A percentile compares a stretch with the other conserved stretches of the same genome.
These are phyloP conservation scores for Tuber umbilicatum DNA, from an alignment of 495 filamentous ascomycete genomes.

Conservation along the genomic window DNA sequence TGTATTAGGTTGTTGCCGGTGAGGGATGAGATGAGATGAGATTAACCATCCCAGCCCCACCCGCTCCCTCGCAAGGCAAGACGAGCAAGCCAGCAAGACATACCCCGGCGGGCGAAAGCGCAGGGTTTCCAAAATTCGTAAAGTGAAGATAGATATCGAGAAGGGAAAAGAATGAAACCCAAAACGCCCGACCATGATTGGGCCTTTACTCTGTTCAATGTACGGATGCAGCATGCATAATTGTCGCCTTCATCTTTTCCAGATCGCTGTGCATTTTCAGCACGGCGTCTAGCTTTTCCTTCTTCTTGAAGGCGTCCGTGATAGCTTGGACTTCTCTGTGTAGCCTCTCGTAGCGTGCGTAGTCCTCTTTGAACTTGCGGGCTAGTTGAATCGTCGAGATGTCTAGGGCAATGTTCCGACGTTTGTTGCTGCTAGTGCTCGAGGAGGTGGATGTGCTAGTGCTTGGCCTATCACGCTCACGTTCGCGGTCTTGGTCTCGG, in stretches of 20 bases:
- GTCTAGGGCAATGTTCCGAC: slow-evolving; percentile 27
- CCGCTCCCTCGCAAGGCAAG: not conserved
- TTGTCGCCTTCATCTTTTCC: slow-evolving; percentile 32
- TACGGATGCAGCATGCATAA: slow-evolving; percentile 28
- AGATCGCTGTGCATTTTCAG: slow-evolving; percentile 39
- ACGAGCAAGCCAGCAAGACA: not conserved
- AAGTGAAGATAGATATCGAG: slow-evolving; percentile 13
- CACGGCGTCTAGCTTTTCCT: slow-evolving; percentile 36
- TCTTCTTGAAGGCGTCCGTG: slow-evolving; percentile 36
- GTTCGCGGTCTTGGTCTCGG: slow-evolving; percentile 17
- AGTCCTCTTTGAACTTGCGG: slow-evolving; percentile 40
- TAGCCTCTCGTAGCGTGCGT: slow-evolving; percentile 35
- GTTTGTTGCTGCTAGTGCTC: slow-evolving; percentile 14
- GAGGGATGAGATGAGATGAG: not conserved
- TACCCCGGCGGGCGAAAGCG: not conserved
- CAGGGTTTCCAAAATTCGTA: not conserved
- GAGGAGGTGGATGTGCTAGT: slow-evolving; percentile 10
- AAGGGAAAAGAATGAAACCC: slow-evolving; percentile 10
- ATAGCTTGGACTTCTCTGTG: slow-evolving; percentile 36
- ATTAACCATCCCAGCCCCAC: not conserved
- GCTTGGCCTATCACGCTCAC: slow-evolving; percentile 12
- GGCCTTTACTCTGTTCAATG: slow-evolving; percentile 14
- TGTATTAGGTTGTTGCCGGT: not conserved
- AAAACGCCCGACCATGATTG: slow-evolving; percentile 15
- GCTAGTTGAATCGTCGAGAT: slow-evolving; percentile 36